Evolutionary conservation across 2,329 filamentous ascomycete species (phyloP).

Genomic region (Diplocarpon mali): DNA sequence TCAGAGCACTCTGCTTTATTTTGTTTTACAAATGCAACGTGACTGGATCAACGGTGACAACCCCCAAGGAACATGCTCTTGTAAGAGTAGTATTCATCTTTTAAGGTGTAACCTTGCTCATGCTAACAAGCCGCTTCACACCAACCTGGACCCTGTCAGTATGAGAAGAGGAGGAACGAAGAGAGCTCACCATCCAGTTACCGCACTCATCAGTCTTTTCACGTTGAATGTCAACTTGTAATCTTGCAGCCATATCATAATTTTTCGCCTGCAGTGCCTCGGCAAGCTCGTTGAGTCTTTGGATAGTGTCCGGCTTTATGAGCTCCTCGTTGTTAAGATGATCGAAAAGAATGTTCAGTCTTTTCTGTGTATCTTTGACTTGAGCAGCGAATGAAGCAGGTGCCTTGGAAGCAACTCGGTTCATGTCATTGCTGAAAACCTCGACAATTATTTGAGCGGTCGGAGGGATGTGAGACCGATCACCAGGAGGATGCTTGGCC

Average conservation of each 20-base stretch:
- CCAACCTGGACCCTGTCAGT: conserved; percentile 49
- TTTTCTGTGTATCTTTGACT: conserved; percentile 88
- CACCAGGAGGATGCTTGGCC: conserved; percentile 66
- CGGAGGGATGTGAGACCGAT: conserved; percentile 78
- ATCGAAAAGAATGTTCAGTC: conserved; percentile 87
- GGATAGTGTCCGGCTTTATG: conserved; percentile 67
- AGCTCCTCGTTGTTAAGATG: conserved; percentile 94
- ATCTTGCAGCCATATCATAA: conserved; percentile 52
- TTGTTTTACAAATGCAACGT: neutral
- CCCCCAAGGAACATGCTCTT: too few relatives aligned
- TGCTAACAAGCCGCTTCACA: conserved; percentile 65
- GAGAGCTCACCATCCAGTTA: conserved; percentile 70
- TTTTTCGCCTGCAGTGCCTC: conserved; percentile 57
- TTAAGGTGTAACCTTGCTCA: conserved; percentile 62
- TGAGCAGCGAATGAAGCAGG: conserved; percentile 79
- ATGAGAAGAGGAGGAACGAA: neutral
- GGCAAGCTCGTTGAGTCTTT: conserved; percentile 52
- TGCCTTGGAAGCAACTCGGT: conserved; percentile 75
- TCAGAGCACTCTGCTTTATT: neutral
- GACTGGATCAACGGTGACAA: too few relatives aligned
- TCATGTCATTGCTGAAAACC: conserved; percentile 72
- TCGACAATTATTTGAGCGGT: conserved; percentile 70
- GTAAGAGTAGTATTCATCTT: neutral
- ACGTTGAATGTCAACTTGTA: conserved; percentile 66
- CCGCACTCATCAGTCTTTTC: conserved; percentile 73